Evolutionary conservation across 1,284 basidiomycete species (phyloP).

Genomic region (Neotropicomus parvogracilis): DNA sequence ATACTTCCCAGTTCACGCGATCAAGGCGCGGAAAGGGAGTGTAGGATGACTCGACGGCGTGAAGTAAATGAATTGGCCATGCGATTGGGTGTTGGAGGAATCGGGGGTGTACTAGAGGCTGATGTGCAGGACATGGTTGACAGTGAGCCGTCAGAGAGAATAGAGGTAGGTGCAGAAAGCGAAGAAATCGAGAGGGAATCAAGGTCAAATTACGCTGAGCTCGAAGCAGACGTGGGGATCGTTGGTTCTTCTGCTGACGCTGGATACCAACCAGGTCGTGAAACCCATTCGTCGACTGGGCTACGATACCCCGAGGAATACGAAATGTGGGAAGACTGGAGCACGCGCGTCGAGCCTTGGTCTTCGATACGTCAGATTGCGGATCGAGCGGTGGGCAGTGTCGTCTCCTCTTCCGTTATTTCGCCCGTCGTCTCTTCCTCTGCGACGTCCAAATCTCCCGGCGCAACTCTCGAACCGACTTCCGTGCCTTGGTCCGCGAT

Average conservation of each 20-base stretch:
- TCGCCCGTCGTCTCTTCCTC: constrained; percentile 10
- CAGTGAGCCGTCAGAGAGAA: constrained; percentile 6
- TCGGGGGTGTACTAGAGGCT: constrained; percentile 65
- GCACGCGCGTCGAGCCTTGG: constrained; percentile 63
- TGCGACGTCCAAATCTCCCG: constrained; percentile 30
- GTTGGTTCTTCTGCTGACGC: constrained; percentile 16
- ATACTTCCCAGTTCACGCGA: constrained; percentile 67
- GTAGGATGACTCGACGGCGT: constrained; percentile 58
- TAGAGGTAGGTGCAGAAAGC: constrained; percentile 11
- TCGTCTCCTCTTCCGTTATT: constrained; percentile 44
- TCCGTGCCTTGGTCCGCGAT: constrained; percentile 62
- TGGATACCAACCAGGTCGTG: constrained; percentile 1
- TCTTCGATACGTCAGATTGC: constrained; percentile 64
- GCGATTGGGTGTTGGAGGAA: constrained; percentile 71
- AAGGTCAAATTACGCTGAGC: constrained; percentile 13
- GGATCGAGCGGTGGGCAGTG: constrained; percentile 66
- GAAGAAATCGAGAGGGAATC: constrained; percentile 6
- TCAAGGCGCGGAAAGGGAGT: constrained; percentile 49
- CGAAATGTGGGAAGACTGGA: constrained; percentile 73
- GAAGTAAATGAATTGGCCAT: constrained; percentile 78
- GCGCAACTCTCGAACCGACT: constrained; percentile 47
- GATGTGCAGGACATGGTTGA: constrained; percentile 4
- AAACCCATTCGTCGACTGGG: constrained; percentile 1
- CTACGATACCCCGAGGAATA: constrained; percentile 24
- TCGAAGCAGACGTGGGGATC: constrained; percentile 18